These are phyloP conservation scores for Juncus inflexus DNA, from an alignment of 176 grass and related monocot species.

Conservation along the genomic window DNA sequence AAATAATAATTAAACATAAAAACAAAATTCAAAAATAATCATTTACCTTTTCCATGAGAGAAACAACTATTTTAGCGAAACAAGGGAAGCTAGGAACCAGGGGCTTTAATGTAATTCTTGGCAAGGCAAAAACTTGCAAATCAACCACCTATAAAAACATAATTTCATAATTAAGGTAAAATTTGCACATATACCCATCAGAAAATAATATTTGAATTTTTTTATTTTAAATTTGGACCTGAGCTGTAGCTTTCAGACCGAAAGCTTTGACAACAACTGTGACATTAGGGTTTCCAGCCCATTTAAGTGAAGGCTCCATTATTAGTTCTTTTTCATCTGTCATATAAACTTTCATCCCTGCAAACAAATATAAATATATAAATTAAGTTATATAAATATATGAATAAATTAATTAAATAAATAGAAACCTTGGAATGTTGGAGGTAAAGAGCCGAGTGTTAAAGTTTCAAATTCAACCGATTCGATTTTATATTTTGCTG, in stretches of 20 bases:
- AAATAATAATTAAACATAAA: slow-evolving; percentile 12
- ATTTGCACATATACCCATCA: slow-evolving; percentile 14
- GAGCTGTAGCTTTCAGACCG: slow-evolving; percentile 66
- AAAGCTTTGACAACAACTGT: slow-evolving; percentile 73
- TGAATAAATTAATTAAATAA: slow-evolving; percentile 7
- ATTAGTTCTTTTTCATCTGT: slow-evolving; percentile 79
- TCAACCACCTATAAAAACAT: slow-evolving; percentile 50
- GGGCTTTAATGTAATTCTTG: slow-evolving; percentile 74
- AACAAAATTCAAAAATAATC: not conserved
- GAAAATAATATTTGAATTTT: slow-evolving; percentile 15
- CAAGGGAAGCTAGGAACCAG: slow-evolving; percentile 81
- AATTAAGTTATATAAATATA: slow-evolving; percentile 11
- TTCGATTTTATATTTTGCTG: slow-evolving; percentile 76
- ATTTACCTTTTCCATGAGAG: slow-evolving; percentile 84
- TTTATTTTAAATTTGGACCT: slow-evolving; percentile 36
- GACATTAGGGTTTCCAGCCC: slow-evolving; percentile 85
- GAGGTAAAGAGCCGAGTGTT: slow-evolving; percentile 70
- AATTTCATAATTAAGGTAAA: slow-evolving; percentile 1
- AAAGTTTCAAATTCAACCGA: slow-evolving; percentile 80
- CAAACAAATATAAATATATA: not conserved
- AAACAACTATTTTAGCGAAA: slow-evolving; percentile 71
- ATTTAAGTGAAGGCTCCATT: slow-evolving; percentile 79
- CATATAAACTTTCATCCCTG: slow-evolving; percentile 83
- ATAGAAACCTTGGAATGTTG: slow-evolving; percentile 61
- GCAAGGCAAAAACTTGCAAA: slow-evolving; percentile 81